phyloP scores from a whole-genome alignment of 2,329 filamentous ascomycete genomes.

The Stachybotrys chartarum region DNA sequence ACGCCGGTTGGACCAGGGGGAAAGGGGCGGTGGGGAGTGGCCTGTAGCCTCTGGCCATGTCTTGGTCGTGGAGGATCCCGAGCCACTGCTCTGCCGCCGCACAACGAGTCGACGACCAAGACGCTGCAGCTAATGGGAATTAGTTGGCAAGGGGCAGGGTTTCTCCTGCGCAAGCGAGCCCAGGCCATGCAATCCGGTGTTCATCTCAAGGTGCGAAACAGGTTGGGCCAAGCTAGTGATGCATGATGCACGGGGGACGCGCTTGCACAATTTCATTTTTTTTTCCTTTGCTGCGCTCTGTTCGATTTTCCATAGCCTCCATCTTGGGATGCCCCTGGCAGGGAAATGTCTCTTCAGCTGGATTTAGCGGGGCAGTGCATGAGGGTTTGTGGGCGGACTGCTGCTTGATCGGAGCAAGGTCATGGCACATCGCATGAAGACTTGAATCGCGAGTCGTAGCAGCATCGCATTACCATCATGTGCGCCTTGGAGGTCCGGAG shows the following conservation, averaged over 20 bases:
- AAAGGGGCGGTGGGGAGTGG: neutral
- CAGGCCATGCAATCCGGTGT: neutral
- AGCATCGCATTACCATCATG: neutral
- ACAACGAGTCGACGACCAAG: constrained; percentile 6
- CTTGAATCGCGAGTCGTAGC: neutral
- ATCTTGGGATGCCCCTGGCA: too few species aligned
- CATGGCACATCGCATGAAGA: neutral
- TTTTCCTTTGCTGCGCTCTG: neutral
- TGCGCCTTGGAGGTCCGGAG: neutral
- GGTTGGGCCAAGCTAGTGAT: constrained; percentile 10
- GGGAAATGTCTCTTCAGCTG: too few species aligned
- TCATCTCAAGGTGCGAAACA: constrained; percentile 6
- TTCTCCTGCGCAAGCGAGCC: constrained; percentile 18
- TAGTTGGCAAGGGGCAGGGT: constrained; percentile 19
- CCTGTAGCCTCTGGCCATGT: neutral
- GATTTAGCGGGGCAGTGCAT: too few species aligned
- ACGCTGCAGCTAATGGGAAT: constrained; percentile 22
- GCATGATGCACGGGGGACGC: constrained; percentile 4
- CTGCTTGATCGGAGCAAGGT: neutral
- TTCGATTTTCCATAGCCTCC: too few species aligned
- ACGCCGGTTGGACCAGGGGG: neutral
- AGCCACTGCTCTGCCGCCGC: constrained; percentile 19
- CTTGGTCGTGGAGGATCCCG: constrained; percentile 5
- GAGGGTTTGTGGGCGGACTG: neutral
- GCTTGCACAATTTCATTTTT: neutral